Evolutionary conservation across 768 basidiomycete species (phyloP).

Genomic region (Hemileccinum impolitum): DNA sequence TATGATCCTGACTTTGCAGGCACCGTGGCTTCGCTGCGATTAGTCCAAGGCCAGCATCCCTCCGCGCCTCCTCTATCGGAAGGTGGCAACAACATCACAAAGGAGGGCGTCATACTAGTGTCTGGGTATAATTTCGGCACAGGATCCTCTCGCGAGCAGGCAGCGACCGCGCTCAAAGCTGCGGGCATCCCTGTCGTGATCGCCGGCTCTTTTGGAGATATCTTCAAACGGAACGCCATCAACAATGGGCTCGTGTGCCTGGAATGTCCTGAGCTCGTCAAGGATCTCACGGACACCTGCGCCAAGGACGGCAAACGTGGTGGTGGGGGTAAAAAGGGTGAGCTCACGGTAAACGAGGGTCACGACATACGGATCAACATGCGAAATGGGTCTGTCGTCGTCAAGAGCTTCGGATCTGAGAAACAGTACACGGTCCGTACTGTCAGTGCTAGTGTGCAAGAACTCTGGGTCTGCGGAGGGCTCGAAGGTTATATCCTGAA

Average conservation of each 20-base stretch:
- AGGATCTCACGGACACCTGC: slow-evolving; percentile 73
- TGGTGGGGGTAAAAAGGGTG: slow-evolving; percentile 74
- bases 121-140: slow-evolving; percentile 99
- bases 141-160: slow-evolving; percentile 97
- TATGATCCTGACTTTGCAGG: slow-evolving; percentile 88
- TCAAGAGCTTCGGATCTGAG: slow-evolving; percentile 42
- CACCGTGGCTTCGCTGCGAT: slow-evolving; percentile 54
- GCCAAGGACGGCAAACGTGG: slow-evolving; percentile 74
- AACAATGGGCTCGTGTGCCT: slow-evolving; percentile 97
- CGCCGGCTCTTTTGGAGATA: slow-evolving; percentile 98
- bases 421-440: slow-evolving; percentile 66
- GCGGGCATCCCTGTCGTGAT: slow-evolving; percentile 91
- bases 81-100: slow-evolving; percentile 25
- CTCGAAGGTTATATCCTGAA: slow-evolving; percentile 90
- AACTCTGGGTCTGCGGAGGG: slow-evolving; percentile 94
- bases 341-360: slow-evolving; percentile 78
- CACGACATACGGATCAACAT: slow-evolving; percentile 65
- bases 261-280: slow-evolving; percentile 86
- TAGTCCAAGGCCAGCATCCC: slow-evolving; percentile 16
- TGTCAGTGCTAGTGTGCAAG: slow-evolving; percentile 93
- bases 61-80: slow-evolving; percentile 16
- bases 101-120: slow-evolving; percentile 74
- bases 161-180: slow-evolving; percentile 93
- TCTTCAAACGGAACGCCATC: slow-evolving; percentile 98
- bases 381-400: slow-evolving; percentile 63